Conservation (phyloP, 2,329 filamentous ascomycete genomes). For the Aspergillus udagawae region DNA sequence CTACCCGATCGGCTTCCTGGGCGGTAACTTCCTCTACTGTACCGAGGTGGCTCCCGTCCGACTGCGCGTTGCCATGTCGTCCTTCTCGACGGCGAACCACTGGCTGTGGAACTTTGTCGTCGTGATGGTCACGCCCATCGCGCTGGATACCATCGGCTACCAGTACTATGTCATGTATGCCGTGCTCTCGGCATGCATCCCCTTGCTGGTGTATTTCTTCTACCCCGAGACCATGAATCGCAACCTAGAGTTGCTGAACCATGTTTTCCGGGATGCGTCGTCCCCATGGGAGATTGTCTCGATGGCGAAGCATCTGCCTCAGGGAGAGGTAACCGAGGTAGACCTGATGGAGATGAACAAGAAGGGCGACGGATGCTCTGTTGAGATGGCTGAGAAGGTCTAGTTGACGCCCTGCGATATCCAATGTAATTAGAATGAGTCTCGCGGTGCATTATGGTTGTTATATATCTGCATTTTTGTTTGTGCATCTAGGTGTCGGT, state of each 20-base stretch:
- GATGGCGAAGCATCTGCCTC: constrained; percentile 18
- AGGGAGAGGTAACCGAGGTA: constrained; percentile 16
- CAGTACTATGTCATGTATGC: constrained; percentile 53
- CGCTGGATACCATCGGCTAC: constrained; percentile 52
- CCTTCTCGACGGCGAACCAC: constrained; percentile 59
- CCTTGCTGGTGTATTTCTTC: constrained; percentile 52
- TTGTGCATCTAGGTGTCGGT: not conserved
- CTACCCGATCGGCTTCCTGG: constrained; percentile 60
- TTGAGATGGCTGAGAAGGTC: not conserved
- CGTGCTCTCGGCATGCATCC: constrained; percentile 41
- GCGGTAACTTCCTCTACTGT: constrained; percentile 51
- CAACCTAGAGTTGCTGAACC: constrained; percentile 64
- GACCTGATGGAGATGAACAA: constrained; percentile 3
- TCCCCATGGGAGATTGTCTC: constrained; percentile 20
- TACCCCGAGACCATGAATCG: constrained; percentile 56
- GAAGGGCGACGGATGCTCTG: not conserved
- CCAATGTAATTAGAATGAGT: too few relatives aligned
- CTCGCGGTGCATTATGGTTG: not conserved
- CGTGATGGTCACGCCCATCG: constrained; percentile 60
- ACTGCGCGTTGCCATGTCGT: constrained; percentile 52
- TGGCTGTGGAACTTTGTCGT: constrained; percentile 60
- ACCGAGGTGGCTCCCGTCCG: constrained; percentile 49
- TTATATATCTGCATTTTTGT: not conserved
- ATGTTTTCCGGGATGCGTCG: constrained; percentile 47
- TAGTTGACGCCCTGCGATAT: not conserved